These are phyloP conservation scores for Apostasia shenzhenica DNA, from an alignment of 106 monocot genomes.

Conservation along the genomic window DNA sequence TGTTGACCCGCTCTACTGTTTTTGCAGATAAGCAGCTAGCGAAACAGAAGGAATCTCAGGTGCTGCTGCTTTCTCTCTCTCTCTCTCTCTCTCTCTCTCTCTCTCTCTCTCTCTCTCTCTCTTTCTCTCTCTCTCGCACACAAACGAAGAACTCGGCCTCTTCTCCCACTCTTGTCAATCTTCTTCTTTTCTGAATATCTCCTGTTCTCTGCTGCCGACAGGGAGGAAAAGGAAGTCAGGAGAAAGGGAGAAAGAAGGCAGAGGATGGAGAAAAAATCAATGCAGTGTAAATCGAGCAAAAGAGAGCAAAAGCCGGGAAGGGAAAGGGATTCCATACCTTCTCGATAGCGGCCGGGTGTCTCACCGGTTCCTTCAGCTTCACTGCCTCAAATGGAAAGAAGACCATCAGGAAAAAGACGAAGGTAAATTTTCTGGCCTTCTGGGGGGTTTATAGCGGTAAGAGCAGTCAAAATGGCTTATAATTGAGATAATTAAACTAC, in stretches of 20 bases:
- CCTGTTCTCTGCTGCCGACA: background rate
- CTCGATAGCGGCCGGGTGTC: background rate
- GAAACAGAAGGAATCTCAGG: background rate
- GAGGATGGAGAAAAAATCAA: background rate
- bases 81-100: background rate
- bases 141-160: too few species aligned
- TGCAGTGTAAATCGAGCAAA: conserved; percentile 3
- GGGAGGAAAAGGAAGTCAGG: background rate
- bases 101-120: background rate
- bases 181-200: background rate
- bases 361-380: background rate
- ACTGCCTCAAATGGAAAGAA: too few species aligned
- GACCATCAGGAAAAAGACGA: too few species aligned
- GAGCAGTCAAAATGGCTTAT: too few species aligned
- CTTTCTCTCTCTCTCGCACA: too few species aligned
- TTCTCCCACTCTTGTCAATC: background rate
- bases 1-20: too few species aligned
- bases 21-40: background rate
- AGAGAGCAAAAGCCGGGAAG: background rate
- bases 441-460: too few species aligned
- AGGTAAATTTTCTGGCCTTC: background rate
- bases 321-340: conserved; percentile 6
- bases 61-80: background rate
- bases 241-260: background rate
- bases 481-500: too few species aligned